These are phyloP conservation scores for Fallopia convolvulus DNA, from an alignment of 148 eudicot species.

Conservation along the genomic window DNA sequence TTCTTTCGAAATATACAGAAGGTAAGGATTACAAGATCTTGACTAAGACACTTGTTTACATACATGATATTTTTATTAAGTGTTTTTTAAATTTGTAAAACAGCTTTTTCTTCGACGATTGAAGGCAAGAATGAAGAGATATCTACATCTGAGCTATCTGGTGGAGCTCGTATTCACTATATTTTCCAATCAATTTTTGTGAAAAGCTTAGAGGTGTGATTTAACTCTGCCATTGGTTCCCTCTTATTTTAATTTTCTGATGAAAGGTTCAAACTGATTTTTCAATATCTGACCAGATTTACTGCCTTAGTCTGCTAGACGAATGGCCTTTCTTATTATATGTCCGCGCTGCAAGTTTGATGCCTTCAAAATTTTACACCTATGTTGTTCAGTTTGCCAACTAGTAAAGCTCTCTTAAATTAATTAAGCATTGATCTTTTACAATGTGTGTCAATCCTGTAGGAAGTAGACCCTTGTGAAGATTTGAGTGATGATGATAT, in stretches of 20 bases:
- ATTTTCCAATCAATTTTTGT: slow-evolving; percentile 93
- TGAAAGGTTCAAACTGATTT: background rate
- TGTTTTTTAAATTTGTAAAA: slow-evolving; percentile 16
- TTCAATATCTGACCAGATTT: background rate
- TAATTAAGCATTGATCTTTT: background rate
- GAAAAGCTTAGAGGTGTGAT: slow-evolving; percentile 80
- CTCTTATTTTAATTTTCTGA: slow-evolving; percentile 7
- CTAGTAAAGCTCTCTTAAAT: background rate
- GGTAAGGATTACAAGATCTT: slow-evolving; percentile 28
- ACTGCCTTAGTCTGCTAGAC: no score
- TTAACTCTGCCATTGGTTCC: background rate
- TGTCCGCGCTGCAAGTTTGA: slow-evolving; percentile 4
- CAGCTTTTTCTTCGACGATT: slow-evolving; percentile 89
- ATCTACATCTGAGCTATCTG: slow-evolving; percentile 95
- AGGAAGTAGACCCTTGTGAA: slow-evolving; percentile 99
- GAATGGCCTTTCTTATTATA: background rate
- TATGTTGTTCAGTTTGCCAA: background rate
- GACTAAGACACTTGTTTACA: background rate
- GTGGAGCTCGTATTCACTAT: slow-evolving; percentile 93
- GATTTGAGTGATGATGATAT: slow-evolving; percentile 93
- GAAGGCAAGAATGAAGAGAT: slow-evolving; percentile 93
- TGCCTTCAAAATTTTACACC: background rate
- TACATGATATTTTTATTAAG: background rate
- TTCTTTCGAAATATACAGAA: slow-evolving; percentile 86
- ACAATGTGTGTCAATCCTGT: slow-evolving; percentile 9